phyloP scores from a whole-genome alignment of 1,139 yeast genomes.

The Protomyces arabidopsidicola region DNA sequence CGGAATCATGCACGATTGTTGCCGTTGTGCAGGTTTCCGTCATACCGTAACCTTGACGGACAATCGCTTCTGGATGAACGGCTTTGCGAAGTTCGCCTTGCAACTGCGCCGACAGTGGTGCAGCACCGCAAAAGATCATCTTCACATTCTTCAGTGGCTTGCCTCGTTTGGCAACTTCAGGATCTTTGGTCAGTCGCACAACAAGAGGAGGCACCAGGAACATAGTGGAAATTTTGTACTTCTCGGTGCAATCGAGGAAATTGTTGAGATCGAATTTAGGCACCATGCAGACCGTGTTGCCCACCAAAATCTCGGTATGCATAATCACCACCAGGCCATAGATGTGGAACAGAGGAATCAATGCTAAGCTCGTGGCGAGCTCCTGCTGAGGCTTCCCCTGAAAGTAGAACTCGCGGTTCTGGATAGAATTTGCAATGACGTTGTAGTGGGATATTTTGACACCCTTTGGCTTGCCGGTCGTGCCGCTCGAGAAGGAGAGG shows the following conservation, averaged over 20 bases:
- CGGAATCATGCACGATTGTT: slow-evolving; percentile 45
- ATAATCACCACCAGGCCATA: slow-evolving; percentile 28
- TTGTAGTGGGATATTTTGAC: slow-evolving; percentile 51
- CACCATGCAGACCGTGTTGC: slow-evolving; percentile 21
- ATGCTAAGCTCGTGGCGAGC: slow-evolving; percentile 20
- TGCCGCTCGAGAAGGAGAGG: slow-evolving; percentile 64
- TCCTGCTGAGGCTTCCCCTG: slow-evolving; percentile 4
- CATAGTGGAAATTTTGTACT: slow-evolving; percentile 37
- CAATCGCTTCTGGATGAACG: slow-evolving; percentile 8
- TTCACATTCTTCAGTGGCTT: slow-evolving; percentile 33
- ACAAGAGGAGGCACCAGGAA: slow-evolving; percentile 43
- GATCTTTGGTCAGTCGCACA: slow-evolving; percentile 41
- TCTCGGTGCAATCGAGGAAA: slow-evolving; percentile 36
- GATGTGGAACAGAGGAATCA: slow-evolving; percentile 27
- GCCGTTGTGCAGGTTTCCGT: slow-evolving; percentile 94
- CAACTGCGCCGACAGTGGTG: slow-evolving; percentile 39
- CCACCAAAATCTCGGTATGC: slow-evolving; percentile 18
- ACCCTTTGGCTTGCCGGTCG: slow-evolving; percentile 60
- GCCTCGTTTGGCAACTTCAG: slow-evolving; percentile 40
- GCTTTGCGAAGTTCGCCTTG: slow-evolving; percentile 17
- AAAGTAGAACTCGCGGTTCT: slow-evolving; percentile 27
- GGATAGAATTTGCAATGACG: slow-evolving; percentile 34
- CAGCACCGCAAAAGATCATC: slow-evolving; percentile 41
- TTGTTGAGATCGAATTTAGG: slow-evolving; percentile 27
- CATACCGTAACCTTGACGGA: slow-evolving; percentile 57